Evolutionary conservation across 2,329 filamentous ascomycete species (phyloP), one percentile per base, ranked within the genome.

Genomic region (Penicillium sp.): DNA sequence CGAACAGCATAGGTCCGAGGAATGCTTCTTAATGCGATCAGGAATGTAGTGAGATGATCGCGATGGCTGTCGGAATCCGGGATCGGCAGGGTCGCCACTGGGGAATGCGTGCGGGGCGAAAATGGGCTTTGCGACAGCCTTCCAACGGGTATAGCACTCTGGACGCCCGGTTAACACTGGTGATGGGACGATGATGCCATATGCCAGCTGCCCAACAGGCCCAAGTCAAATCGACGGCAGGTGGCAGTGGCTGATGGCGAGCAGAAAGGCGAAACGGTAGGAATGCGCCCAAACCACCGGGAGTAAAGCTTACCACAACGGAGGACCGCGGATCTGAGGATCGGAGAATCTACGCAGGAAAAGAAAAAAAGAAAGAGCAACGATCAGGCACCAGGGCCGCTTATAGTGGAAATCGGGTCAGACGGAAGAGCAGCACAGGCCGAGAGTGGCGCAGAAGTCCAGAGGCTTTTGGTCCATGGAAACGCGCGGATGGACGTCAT

Each of bases 81-180:
- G 50, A 58, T 58, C 52, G 25, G 51, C 53, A 42, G 49, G 28
- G 5, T 51, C 30, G 57, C 46, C 44, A 55, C 46, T 48, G 24
- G 31, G 10, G 57, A 61, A 60, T 60, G 58, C 51, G 56, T 51
- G 54, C 50, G 54, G 50, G 53, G 51, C 56, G 53, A 54, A 54
- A 50, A 55, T 8, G 31, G 18, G 16, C 35, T 18, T 38, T 58
- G 55, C 46, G 35, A 48, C 41, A 44, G 38, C 22, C n/a, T 39
- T 36, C 10, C 9, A 8, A n/a, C 30, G 16, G 24, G 39, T 25
- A 18, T 7, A 27, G 16, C 16, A 20, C 16, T 38, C 16, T 38
- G 13, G 18, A 38, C 18, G 9, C 18, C 18, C 11, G 33, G 4
- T 38, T 22, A 22, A 20, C 10, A 36, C 33, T 5, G 33, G 16